A percentile compares a stretch with the other conserved stretches of the same genome.
These are phyloP conservation scores for Fusarium poae DNA, from an alignment of 2,329 filamentous ascomycete species.

Conservation along the genomic window DNA sequence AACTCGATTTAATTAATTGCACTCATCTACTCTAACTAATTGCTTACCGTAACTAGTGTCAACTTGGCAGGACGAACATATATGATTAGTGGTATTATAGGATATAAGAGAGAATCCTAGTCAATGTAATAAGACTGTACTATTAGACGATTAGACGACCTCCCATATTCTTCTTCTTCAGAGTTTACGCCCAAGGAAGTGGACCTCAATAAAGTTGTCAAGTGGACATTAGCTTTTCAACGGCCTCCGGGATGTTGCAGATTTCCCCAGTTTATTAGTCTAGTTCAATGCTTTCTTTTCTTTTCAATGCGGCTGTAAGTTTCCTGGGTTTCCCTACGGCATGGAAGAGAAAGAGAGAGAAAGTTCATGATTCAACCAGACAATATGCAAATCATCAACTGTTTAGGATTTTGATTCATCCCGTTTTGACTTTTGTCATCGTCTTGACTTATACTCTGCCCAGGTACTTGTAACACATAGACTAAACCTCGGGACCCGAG, in stretches of 20 bases:
- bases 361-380: background rate
- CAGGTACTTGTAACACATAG: background rate
- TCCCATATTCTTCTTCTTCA: background rate
- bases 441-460: background rate
- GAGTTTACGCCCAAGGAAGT: slow-evolving; percentile 2
- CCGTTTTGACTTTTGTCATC: background rate
- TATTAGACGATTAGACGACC: background rate
- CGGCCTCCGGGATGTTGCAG: slow-evolving; percentile 30
- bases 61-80: slow-evolving; percentile 1
- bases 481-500: slow-evolving; percentile 3
- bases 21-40: background rate
- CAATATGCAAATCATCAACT: background rate
- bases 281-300: slow-evolving; percentile 10
- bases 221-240: slow-evolving; percentile 31
- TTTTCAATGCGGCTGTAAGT: slow-evolving; percentile 9
- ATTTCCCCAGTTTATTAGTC: slow-evolving; percentile 24
- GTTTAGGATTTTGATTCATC: background rate
- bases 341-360: background rate
- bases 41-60: slow-evolving; percentile 4
- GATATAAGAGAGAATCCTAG: background rate
- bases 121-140: slow-evolving; percentile 4
- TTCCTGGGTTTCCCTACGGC: background rate
- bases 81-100: slow-evolving; percentile 9
- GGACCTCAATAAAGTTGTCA: slow-evolving; percentile 25
- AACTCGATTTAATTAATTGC: background rate